phyloP scores from a whole-genome alignment of 257 asterid species.

The Cynanchum wilfordii region DNA sequence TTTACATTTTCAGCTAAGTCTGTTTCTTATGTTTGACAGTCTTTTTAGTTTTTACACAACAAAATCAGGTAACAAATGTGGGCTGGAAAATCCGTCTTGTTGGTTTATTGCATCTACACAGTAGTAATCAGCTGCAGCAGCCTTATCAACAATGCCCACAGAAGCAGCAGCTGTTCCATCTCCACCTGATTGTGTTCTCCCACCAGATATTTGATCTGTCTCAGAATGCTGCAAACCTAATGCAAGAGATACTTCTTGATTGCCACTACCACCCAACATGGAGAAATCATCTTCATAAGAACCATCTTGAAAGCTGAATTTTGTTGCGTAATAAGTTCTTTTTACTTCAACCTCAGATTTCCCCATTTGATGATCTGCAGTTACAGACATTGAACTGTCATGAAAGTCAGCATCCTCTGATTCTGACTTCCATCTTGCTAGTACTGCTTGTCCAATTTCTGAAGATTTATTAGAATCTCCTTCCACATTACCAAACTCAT shows the following conservation, averaged over 20 bases:
- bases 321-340: conserved; percentile 8
- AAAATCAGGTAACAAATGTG: conserved; percentile 53
- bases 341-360: conserved; percentile 26
- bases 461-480: conserved; percentile 42
- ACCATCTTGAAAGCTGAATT: conserved; percentile 26
- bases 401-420: conserved; percentile 35
- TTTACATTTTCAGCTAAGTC: conserved; percentile 16
- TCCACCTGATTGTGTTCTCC: conserved; percentile 18
- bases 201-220: conserved; percentile 21
- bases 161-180: conserved; percentile 28
- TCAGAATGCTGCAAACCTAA: conserved; percentile 41
- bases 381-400: conserved; percentile 24
- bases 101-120: conserved; percentile 44
- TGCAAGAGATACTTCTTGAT: conserved; percentile 51
- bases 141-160: conserved; percentile 29
- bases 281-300: conserved; percentile 27
- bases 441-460: conserved; percentile 24
- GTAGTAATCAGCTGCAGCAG: conserved; percentile 30
- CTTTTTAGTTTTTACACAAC: conserved; percentile 21
- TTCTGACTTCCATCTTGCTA: conserved; percentile 32
- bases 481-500: conserved; percentile 57
- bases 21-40: not conserved
- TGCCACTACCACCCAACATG: conserved; percentile 20
- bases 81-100: conserved; percentile 46
- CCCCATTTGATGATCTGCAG: conserved; percentile 22